phyloP scores from a whole-genome alignment of 1,139 yeast genomes.

The Kodamaea arcana region DNA sequence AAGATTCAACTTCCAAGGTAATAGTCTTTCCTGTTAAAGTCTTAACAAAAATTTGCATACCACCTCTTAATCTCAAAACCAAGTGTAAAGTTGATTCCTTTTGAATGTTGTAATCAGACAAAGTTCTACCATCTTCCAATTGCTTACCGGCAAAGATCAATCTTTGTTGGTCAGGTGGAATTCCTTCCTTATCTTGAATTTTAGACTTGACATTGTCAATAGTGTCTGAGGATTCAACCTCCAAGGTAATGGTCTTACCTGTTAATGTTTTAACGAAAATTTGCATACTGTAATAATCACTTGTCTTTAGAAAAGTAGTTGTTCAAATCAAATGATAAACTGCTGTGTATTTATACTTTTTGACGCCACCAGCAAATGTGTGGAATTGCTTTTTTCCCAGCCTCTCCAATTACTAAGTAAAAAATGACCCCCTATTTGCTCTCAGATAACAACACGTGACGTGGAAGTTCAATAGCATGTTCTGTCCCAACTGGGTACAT shows the following conservation, averaged over 20 bases:
- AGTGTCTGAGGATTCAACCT: conserved; percentile 70
- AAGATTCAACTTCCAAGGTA: conserved; percentile 66
- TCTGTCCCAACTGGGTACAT: background rate
- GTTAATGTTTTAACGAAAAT: conserved; percentile 56
- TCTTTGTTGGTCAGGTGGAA: conserved; percentile 52
- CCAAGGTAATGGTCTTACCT: conserved; percentile 68
- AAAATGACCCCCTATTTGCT: background rate
- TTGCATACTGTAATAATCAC: conserved; percentile 14
- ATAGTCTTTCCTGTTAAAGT: conserved; percentile 70
- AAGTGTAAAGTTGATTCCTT: conserved; percentile 82
- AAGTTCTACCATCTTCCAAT: conserved; percentile 64
- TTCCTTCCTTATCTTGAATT: conserved; percentile 53
- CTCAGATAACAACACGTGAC: background rate
- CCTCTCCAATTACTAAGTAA: background rate
- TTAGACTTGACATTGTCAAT: conserved; percentile 60
- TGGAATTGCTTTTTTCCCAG: background rate
- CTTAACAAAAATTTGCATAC: conserved; percentile 39
- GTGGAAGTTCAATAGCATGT: background rate
- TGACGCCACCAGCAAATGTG: background rate
- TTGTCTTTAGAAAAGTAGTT: background rate
- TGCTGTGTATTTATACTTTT: background rate
- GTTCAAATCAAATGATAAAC: background rate
- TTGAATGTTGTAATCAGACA: conserved; percentile 81
- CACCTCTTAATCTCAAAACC: conserved; percentile 29
- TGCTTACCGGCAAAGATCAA: conserved; percentile 58